phyloP scores from a whole-genome alignment of 176 grass and related monocot species.

The Aegilops longissima region DNA sequence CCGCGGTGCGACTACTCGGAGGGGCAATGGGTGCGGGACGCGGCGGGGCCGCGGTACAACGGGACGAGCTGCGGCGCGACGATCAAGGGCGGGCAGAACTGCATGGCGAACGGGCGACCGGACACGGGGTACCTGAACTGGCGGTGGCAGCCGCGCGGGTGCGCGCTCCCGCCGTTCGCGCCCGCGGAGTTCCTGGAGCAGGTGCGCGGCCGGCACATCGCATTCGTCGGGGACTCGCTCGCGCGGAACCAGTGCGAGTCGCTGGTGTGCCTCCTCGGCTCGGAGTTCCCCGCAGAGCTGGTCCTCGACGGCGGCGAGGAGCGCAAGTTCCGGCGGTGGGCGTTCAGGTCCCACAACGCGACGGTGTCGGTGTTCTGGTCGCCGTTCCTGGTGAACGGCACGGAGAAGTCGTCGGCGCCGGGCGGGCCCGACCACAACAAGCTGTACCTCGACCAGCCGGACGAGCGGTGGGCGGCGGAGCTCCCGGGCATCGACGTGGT shows the following conservation, averaged over 20 bases:
- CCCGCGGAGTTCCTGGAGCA: slow-evolving; percentile 26
- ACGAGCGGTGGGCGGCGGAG: slow-evolving; percentile 60
- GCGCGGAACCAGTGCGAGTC: slow-evolving; percentile 48
- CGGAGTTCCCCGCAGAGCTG: slow-evolving; percentile 38
- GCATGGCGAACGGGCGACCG: slow-evolving; percentile 56
- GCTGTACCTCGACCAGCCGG: slow-evolving; percentile 60
- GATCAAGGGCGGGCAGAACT: slow-evolving; percentile 67
- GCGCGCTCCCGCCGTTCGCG: slow-evolving; percentile 54
- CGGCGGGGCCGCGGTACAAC: slow-evolving; percentile 44
- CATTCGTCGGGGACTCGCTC: slow-evolving; percentile 43
- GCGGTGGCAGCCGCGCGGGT: slow-evolving; percentile 55
- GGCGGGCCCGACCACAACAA: slow-evolving; percentile 46
- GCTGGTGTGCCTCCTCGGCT: slow-evolving; percentile 35
- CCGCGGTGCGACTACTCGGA: slow-evolving; percentile 48
- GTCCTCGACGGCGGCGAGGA: slow-evolving; percentile 39
- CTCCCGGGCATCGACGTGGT: slow-evolving; percentile 53
- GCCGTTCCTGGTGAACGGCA: slow-evolving; percentile 62
- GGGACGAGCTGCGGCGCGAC: slow-evolving; percentile 57
- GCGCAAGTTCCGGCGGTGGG: slow-evolving; percentile 41
- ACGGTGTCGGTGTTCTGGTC: slow-evolving; percentile 50
- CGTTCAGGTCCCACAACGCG: slow-evolving; percentile 23
- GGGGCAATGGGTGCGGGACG: slow-evolving; percentile 48
- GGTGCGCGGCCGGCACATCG: slow-evolving; percentile 19
- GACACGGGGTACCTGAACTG: slow-evolving; percentile 65
- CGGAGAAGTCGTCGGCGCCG: slow-evolving; percentile 38